Percentiles rank a stretch among this genome's conserved stretches.
Conservation (phyloP, 176 grass and related monocot species). For the Hordeum marinum region DNA sequence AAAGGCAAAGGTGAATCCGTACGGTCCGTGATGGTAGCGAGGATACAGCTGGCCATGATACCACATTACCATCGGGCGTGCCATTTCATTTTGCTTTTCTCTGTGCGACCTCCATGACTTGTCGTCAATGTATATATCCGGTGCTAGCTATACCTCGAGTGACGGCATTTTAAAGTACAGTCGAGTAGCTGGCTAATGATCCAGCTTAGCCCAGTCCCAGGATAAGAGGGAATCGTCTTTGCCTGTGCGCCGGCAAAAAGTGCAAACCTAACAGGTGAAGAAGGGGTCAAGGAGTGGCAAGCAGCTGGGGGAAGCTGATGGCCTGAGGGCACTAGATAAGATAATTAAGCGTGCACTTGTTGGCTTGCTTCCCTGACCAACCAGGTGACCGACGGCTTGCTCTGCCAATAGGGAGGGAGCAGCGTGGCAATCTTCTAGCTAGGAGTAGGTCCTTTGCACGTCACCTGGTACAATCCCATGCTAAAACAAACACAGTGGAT, state of each 20-base stretch:
- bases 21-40: neutral
- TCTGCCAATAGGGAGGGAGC: neutral
- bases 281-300: neutral
- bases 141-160: constrained; percentile 1
- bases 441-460: neutral
- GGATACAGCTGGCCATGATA: constrained; percentile 22
- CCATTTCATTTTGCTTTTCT: neutral
- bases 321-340: neutral
- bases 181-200: neutral
- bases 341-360: constrained; percentile 12
- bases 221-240: constrained; percentile 45
- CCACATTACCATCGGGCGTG: constrained; percentile 9
- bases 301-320: neutral
- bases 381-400: neutral
- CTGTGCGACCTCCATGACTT: neutral
- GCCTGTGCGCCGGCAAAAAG: neutral
- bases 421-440: neutral
- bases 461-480: neutral
- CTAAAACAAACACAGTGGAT: neutral
- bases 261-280: constrained; percentile 7
- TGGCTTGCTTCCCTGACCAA: neutral
- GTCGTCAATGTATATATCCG: neutral
- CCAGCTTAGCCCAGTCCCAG: neutral
- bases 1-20: neutral
- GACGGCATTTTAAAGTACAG: constrained; percentile 24